phyloP scores from a whole-genome alignment of 1,139 yeast species.

The Hyphopichia khmerensis region DNA sequence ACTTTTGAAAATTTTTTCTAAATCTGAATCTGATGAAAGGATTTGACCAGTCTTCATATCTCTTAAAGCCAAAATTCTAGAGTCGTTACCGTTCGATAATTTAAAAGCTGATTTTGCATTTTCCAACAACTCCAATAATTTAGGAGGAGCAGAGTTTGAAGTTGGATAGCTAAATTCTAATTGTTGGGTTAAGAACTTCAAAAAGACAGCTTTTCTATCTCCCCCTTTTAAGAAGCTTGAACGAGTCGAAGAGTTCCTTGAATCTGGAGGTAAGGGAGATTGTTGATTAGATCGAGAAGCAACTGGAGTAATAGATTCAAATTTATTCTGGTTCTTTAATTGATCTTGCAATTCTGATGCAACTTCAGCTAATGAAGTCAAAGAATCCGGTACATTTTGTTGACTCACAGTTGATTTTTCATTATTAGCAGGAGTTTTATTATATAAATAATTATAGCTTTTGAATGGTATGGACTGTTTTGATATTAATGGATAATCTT shows the following conservation, averaged over 20 bases:
- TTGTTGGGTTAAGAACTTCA: slow-evolving; percentile 41
- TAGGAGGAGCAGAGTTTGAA: slow-evolving; percentile 64
- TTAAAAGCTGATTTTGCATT: slow-evolving; percentile 71
- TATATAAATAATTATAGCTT: slow-evolving; percentile 10
- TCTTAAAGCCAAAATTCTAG: slow-evolving; percentile 19
- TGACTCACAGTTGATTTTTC: too few species aligned
- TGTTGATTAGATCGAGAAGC: slow-evolving; percentile 1
- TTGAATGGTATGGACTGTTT: slow-evolving; percentile 37
- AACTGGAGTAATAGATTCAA: neutral
- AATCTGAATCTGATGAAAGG: slow-evolving; percentile 31
- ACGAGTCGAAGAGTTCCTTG: neutral
- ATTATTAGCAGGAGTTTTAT: neutral
- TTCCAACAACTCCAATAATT: slow-evolving; percentile 62
- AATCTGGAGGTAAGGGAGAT: neutral
- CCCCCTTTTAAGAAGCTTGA: slow-evolving; percentile 13
- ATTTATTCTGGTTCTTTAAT: neutral
- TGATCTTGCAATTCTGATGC: slow-evolving; percentile 33
- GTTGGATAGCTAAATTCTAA: slow-evolving; percentile 64
- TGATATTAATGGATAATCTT: slow-evolving; percentile 63
- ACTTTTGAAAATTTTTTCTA: slow-evolving; percentile 33
- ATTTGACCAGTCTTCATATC: slow-evolving; percentile 21
- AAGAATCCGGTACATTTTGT: slow-evolving; percentile 12
- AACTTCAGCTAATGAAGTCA: slow-evolving; percentile 40
- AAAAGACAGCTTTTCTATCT: slow-evolving; percentile 23
- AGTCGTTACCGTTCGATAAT: slow-evolving; percentile 24